Conservation (phyloP, 331 rosid species). For the Dryas integrifolia region DNA sequence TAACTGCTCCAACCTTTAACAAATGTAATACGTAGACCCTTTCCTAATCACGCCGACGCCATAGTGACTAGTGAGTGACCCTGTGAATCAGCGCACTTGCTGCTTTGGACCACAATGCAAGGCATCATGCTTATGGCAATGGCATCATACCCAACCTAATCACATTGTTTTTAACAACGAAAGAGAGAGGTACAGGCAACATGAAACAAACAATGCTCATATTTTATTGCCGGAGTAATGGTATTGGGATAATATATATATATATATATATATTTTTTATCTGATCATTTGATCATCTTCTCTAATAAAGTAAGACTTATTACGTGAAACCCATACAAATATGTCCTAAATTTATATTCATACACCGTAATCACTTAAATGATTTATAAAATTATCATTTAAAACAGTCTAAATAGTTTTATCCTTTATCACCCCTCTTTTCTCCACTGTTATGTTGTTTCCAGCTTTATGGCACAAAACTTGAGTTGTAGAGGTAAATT, state of each 20-base stretch:
- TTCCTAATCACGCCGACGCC: slow-evolving; percentile 5
- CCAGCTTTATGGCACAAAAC: neutral
- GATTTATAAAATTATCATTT: no score
- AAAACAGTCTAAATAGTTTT: no score
- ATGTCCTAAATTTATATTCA: no score
- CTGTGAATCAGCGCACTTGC: slow-evolving; percentile 10
- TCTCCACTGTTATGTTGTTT: neutral
- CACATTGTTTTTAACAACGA: neutral
- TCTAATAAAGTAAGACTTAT: no score
- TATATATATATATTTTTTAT: no score
- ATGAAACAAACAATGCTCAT: neutral
- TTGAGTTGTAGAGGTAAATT: no score
- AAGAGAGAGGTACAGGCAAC: neutral
- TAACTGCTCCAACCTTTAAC: slow-evolving; percentile 7
- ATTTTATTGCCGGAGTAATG: no score
- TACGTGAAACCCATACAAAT: no score
- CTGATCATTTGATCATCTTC: neutral
- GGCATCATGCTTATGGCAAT: neutral
- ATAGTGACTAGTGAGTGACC: neutral
- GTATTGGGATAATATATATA: no score
- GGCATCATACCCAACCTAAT: slow-evolving; percentile 4
- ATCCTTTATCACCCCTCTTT: neutral
- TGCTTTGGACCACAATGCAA: neutral
- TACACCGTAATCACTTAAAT: no score
- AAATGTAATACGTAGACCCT: slow-evolving; percentile 5